Conservation (phyloP, 1,284 basidiomycete genomes). For the Vanrija sp. region DNA sequence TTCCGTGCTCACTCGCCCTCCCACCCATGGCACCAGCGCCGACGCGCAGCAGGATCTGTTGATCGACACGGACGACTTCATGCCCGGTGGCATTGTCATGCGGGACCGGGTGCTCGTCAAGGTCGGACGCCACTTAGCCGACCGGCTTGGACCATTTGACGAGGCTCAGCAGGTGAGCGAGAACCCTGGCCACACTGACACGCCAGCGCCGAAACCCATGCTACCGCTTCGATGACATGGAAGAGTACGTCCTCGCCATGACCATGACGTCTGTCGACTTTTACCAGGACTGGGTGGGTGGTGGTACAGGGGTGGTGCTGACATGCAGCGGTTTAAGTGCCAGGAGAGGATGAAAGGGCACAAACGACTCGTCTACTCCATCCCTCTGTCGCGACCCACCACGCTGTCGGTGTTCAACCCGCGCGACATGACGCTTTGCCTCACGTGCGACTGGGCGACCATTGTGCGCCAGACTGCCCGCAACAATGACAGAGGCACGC, state of each 20-base stretch:
- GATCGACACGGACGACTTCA: slow-evolving; percentile 16
- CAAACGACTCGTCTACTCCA: slow-evolving; percentile 40
- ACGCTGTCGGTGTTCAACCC: slow-evolving; percentile 41
- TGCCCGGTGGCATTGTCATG: slow-evolving; percentile 35
- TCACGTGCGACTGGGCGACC: slow-evolving; percentile 13
- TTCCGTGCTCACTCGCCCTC: slow-evolving; percentile 36
- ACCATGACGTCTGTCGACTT: slow-evolving; percentile 41
- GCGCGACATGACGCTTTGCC: slow-evolving; percentile 37
- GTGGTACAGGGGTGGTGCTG: background rate
- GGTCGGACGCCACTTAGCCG: slow-evolving; percentile 40
- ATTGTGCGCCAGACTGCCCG: slow-evolving; percentile 11
- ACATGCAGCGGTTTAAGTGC: slow-evolving; percentile 23
- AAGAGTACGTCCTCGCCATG: slow-evolving; percentile 45
- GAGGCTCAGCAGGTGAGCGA: slow-evolving; percentile 33
- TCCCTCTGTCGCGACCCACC: slow-evolving; percentile 36
- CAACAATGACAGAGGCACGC: background rate
- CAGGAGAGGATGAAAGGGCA: slow-evolving; percentile 28
- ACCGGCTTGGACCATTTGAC: slow-evolving; percentile 29
- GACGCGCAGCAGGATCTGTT: slow-evolving; percentile 29
- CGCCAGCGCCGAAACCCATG: slow-evolving; percentile 38
- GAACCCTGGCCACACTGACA: background rate
- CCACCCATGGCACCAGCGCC: slow-evolving; percentile 38
- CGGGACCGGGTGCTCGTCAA: slow-evolving; percentile 45
- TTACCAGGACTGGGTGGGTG: slow-evolving; percentile 41
- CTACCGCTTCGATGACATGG: slow-evolving; percentile 31